These are phyloP conservation scores for Colletotrichum truncatum DNA, from an alignment of 2,329 filamentous ascomycete species.

Conservation along the genomic window DNA sequence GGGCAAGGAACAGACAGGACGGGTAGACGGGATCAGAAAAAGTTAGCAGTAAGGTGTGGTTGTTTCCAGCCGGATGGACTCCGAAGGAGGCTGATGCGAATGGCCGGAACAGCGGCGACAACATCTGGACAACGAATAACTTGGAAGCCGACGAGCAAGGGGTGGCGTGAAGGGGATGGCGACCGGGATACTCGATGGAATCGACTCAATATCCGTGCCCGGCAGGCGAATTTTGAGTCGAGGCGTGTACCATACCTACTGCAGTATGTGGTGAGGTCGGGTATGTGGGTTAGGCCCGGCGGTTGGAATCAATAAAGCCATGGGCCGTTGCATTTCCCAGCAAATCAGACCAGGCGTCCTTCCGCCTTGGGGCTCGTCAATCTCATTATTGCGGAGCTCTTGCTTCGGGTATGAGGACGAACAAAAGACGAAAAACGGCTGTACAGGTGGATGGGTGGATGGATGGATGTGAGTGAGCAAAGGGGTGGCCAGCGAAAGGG, in stretches of 20 bases:
- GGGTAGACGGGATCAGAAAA: constrained; percentile 12
- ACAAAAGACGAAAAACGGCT: not conserved
- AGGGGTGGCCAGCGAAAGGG: not conserved
- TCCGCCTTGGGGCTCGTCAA: constrained; percentile 9
- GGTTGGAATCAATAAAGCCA: constrained; percentile 5
- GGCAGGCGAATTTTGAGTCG: not conserved
- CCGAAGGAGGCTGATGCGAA: not conserved
- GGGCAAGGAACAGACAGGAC: constrained; percentile 8
- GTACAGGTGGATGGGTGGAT: not conserved
- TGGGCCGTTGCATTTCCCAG: not conserved
- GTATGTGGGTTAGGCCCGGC: not conserved
- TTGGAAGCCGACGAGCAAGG: not conserved
- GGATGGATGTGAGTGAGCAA: not conserved
- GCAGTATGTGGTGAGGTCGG: too few relatives aligned
- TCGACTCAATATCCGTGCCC: constrained; percentile 6
- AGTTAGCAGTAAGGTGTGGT: constrained; percentile 2
- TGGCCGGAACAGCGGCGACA: not conserved
- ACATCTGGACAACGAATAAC: not conserved
- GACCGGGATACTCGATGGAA: not conserved
- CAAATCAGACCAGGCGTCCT: not conserved
- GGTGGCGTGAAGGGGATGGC: not conserved
- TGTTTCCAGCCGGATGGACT: constrained; percentile 4
- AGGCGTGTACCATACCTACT: not conserved
- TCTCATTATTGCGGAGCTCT: constrained; percentile 1
- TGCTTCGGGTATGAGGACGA: not conserved